Evolutionary conservation across 345 rosid species (phyloP).

Genomic region (Lepidium didymum): DNA sequence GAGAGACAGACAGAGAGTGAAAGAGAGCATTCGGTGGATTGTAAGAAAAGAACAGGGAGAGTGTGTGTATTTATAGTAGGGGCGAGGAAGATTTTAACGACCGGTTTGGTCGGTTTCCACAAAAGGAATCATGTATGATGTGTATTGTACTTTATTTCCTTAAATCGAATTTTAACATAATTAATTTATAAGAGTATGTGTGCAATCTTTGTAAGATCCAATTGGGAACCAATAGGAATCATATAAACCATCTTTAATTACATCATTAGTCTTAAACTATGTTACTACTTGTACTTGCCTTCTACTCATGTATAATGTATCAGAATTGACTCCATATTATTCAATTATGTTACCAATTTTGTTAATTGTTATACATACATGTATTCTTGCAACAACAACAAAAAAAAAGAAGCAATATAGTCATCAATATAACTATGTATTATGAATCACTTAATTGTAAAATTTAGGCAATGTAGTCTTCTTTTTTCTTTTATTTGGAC

Average conservation of each 20-base stretch:
- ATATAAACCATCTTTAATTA: background rate
- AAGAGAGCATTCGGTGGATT: background rate
- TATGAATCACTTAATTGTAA: background rate
- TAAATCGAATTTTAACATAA: background rate
- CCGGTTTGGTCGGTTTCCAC: constrained; percentile 30
- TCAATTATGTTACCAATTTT: background rate
- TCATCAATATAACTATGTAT: background rate
- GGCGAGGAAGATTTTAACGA: background rate
- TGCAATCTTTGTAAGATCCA: background rate
- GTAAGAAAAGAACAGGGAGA: background rate
- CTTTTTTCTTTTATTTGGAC: background rate
- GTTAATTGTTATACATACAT: background rate
- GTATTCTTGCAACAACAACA: background rate
- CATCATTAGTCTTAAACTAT: constrained; percentile 7
- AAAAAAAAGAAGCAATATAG: background rate
- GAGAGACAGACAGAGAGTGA: background rate
- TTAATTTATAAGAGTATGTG: background rate
- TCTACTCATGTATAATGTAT: background rate
- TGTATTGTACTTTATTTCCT: constrained; percentile 1
- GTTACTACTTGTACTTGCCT: background rate
- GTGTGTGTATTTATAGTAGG: constrained; percentile 18
- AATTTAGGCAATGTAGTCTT: background rate
- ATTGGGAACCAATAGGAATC: constrained; percentile 10
- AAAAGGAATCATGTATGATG: background rate
- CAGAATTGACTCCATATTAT: background rate